Percentiles rank a stretch among this genome's conserved stretches.
Evolutionary conservation across 192 early-diverging fungal species (phyloP).

Genomic region (Diversispora epigaea): DNA sequence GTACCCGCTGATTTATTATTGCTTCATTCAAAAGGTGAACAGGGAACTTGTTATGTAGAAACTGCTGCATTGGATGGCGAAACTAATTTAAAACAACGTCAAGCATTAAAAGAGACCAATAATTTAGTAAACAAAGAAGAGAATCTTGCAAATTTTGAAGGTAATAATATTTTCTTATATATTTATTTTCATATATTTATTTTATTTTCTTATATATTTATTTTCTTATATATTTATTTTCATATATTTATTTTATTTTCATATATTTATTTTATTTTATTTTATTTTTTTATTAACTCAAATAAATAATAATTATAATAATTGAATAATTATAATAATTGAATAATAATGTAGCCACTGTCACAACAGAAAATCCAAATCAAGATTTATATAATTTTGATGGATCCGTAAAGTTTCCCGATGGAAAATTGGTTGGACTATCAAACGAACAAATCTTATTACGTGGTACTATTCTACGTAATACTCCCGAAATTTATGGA

Average conservation of each 20-base stretch:
- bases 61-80: conserved; percentile 87
- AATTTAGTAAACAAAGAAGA: conserved; percentile 47
- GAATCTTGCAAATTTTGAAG: conserved; percentile 49
- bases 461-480: conserved; percentile 81
- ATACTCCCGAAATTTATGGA: conserved; percentile 78
- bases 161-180: conserved; percentile 33
- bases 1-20: conserved; percentile 81
- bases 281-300: too few relatives aligned
- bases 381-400: conserved; percentile 84
- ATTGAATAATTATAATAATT: not conserved
- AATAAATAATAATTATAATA: too few relatives aligned
- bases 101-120: conserved; percentile 64
- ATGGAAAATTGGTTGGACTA: conserved; percentile 53
- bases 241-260: too few relatives aligned
- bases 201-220: not conserved
- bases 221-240: too few relatives aligned
- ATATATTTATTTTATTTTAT: too few relatives aligned
- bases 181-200: conserved; percentile 15
- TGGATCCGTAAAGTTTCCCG: conserved; percentile 66
- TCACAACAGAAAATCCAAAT: conserved; percentile 72
- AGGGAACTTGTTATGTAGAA: conserved; percentile 83
- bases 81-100: conserved; percentile 84
- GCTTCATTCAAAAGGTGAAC: conserved; percentile 64
- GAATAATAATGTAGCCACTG: conserved; percentile 39
- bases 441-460: conserved; percentile 80